Evolutionary conservation across 257 asterid genomes (phyloP), one percentile per base, ranked within the genome.

Genomic region (Solanum habrochaites): DNA sequence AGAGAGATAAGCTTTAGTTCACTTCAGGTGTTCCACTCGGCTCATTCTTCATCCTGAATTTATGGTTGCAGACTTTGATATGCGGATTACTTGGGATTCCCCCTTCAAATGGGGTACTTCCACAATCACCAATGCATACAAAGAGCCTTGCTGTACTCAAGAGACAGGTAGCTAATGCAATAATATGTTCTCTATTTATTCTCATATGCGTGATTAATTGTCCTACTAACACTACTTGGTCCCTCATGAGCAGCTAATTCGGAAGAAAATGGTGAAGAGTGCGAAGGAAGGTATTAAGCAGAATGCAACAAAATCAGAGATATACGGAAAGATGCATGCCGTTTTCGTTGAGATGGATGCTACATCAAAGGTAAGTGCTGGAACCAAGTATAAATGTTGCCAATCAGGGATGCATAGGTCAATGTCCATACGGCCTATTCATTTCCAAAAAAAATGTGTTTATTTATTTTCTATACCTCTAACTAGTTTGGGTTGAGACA

Each of bases 51-150:
- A 25, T 43, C 37, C 40, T 31, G 37, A 83, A 45, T 47, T 71
- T 83, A 15, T 90, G 40, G 67, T 88, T 85, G 27, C 91, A 96
- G 99, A 97, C 99, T 21, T 89, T 97, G 94, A 35, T 96, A 84
- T 97, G 99, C 45, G 99, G 99, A 85, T 91, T 97, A 90, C 96
- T 97, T 37, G 99, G 99, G 87, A 93, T 96, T 83, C 99, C 99
- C 85, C 99, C 99, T 86, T 97, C 99, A 1, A 97, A 97, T 80
- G 99, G 99, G 37, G 99, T 97, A 84, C 98, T 97, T 88, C 99
- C 99, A 20, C 99, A 97, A 91, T 95, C 99, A 32, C 99, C 99
- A 31, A 97, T 97, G 99, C 99, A 97, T 83, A 95, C 99, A 29
- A 92, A 93, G 87, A 97, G 99, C 88, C 99, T 97, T 88, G 98